Evolutionary conservation across 306 rosid species (phyloP).

Genomic region (Pterocarpus santalinus): DNA sequence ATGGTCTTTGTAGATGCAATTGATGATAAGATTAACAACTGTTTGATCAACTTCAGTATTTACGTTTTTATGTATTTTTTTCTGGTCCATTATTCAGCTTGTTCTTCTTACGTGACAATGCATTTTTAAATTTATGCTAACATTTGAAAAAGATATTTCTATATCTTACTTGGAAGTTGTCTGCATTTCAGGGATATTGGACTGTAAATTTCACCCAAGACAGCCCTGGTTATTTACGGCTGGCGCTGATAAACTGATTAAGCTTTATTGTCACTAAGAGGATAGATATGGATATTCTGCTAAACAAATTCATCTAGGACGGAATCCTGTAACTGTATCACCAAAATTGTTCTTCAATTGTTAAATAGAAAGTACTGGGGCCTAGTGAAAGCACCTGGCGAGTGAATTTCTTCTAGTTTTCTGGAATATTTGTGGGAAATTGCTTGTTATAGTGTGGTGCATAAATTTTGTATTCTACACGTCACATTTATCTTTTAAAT

Average conservation of each 20-base stretch:
- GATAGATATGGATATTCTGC: slow-evolving; percentile 38
- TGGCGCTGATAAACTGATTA: slow-evolving; percentile 84
- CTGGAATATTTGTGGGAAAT: slow-evolving; percentile 5
- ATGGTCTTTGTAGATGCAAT: slow-evolving; percentile 5
- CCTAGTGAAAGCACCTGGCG: background rate
- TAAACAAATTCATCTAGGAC: slow-evolving; percentile 11
- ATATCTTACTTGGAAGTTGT: slow-evolving; percentile 21
- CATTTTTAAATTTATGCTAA: slow-evolving; percentile 11
- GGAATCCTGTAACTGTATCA: background rate
- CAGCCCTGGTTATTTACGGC: slow-evolving; percentile 95
- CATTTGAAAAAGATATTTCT: background rate
- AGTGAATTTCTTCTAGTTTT: slow-evolving; percentile 19
- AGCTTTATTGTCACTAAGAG: slow-evolving; percentile 74
- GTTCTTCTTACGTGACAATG: slow-evolving; percentile 2
- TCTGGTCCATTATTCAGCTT: slow-evolving; percentile 2
- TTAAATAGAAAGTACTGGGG: slow-evolving; percentile 19
- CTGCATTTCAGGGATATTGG: slow-evolving; percentile 80
- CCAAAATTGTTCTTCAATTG: slow-evolving; percentile 29
- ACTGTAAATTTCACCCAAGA: slow-evolving; percentile 94
- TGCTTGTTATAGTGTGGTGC: slow-evolving; percentile 11
- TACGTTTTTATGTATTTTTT: background rate
- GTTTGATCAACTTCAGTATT: slow-evolving; percentile 27
- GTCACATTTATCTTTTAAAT: slow-evolving; percentile 25
- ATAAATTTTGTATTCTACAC: slow-evolving; percentile 32
- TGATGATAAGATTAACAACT: slow-evolving; percentile 5